Evolutionary conservation across 352 stramenopile genomes (phyloP).

Genomic region (Phytophthora cajani): DNA sequence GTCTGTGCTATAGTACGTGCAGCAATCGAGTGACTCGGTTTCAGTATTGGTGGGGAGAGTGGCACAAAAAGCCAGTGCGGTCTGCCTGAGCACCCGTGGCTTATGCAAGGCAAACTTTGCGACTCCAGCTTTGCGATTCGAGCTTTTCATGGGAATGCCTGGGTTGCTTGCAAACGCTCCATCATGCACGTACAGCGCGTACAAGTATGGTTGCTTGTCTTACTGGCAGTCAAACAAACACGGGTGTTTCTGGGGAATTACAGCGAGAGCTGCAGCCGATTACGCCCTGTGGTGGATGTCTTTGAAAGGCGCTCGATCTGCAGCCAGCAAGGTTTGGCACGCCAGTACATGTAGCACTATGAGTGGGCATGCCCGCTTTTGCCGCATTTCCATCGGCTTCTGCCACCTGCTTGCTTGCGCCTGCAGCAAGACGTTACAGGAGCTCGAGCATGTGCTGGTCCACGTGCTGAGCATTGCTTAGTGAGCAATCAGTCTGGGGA

Average conservation of each 20-base stretch:
- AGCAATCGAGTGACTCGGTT: constrained; percentile 10
- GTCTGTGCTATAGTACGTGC: constrained; percentile 8
- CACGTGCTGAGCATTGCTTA: background rate
- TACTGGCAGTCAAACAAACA: constrained; percentile 6
- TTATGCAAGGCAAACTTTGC: background rate
- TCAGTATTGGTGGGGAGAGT: constrained; percentile 5
- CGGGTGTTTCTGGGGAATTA: constrained; percentile 26
- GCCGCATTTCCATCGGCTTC: background rate
- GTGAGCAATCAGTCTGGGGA: background rate
- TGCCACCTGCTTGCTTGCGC: constrained; percentile 4
- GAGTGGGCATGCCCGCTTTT: background rate
- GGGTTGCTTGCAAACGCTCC: background rate
- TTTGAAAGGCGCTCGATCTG: background rate
- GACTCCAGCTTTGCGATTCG: no score
- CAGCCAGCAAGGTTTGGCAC: constrained; percentile 8
- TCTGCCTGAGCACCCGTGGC: background rate
- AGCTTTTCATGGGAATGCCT: no score
- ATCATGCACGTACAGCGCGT: background rate
- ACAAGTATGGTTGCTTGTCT: background rate
- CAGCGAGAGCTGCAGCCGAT: constrained; percentile 1
- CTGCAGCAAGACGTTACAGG: constrained; percentile 1
- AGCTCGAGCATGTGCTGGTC: background rate
- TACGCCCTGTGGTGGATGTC: background rate
- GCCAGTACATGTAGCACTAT: background rate
- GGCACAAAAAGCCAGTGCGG: constrained; percentile 23